These are phyloP conservation scores for Nitzschia sp. DNA, from an alignment of 108 stramenopile species.

Conservation along the genomic window DNA sequence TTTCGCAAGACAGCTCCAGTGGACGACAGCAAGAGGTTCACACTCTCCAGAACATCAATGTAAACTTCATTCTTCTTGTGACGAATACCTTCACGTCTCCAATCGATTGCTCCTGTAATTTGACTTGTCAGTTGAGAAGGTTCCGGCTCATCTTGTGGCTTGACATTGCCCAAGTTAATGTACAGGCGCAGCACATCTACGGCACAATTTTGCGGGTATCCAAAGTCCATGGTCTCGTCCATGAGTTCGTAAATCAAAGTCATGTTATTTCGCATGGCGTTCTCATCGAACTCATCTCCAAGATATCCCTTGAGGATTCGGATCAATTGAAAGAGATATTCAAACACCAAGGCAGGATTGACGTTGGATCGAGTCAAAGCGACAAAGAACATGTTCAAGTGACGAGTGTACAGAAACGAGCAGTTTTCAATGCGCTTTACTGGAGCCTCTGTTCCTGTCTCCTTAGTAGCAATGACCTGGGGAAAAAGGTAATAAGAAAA, in stretches of 20 bases:
- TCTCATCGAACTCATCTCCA: conserved; percentile 97
- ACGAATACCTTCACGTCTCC: conserved; percentile 97
- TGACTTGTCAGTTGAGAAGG: conserved; percentile 88
- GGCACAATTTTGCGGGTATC: conserved; percentile 98
- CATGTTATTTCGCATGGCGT: conserved; percentile 96
- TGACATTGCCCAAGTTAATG: conserved; percentile 94
- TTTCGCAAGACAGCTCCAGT: conserved; percentile 91
- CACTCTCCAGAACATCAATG: conserved; percentile 97
- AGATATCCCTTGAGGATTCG: conserved; percentile 96
- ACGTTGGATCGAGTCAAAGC: conserved; percentile 96
- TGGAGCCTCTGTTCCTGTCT: conserved; percentile 94
- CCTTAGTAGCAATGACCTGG: conserved; percentile 92
- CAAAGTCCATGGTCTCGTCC: conserved; percentile 99
- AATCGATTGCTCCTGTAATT: conserved; percentile 99
- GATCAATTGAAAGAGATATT: conserved; percentile 95
- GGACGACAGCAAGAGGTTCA: conserved; percentile 92
- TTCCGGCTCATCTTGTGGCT: conserved; percentile 79
- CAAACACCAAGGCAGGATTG: conserved; percentile 97
- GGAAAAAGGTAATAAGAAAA: background rate
- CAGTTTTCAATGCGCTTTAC: conserved; percentile 93
- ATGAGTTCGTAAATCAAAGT: conserved; percentile 99
- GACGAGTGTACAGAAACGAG: conserved; percentile 96
- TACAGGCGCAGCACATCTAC: conserved; percentile 97
- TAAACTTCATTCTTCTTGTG: conserved; percentile 99
- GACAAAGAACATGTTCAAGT: conserved; percentile 97